Evolutionary conservation across 2,329 filamentous ascomycete genomes (phyloP), one percentile per base, ranked within the genome.

Genomic region (Calonectria multiphialidica): DNA sequence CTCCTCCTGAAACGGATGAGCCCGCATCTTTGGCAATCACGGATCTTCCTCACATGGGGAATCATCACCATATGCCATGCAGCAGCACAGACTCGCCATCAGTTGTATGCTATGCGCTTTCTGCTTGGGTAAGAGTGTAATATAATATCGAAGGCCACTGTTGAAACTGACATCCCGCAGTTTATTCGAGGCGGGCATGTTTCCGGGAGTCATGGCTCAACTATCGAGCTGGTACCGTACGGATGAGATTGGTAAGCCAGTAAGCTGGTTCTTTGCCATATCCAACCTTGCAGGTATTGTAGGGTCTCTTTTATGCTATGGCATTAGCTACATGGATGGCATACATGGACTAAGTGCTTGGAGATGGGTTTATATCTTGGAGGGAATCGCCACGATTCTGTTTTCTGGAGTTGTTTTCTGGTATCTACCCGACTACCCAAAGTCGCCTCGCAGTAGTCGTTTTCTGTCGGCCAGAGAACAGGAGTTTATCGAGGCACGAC

Each of bases 381-480:
- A 87, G 74, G 86, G 86, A 2, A 70, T 87, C 13, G 75, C 79
- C 8, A 86, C 86, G 0, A 83, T 87, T 15, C 57, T 86, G 40
- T 59, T 59, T 15, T 59, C 53, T 7, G 53, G 53, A 6, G 10
- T 59, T 5, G 23, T 59, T 7, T 59, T 59, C 13, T 59, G 53
- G 33, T 80, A 83, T 18, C 79, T 87, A 1, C 86, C 86, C 0
- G 86, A 88, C 71, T 87, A 85, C 65, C 86, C 86, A 6, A 86
- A 86, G 30, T 72, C 66, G 1, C 49, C 65, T 2, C 59, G 70
- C 3, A 64, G 55, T 23, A 42, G 37, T 16, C 50, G 61, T 18
- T 86, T 83, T 82, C 81, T 86, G 50, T 83, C 82, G 0, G 72
- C 78, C 2, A 74, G 83, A 33, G 84, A 86, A 68, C 82, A 85